Evolutionary conservation across 2,329 filamentous ascomycete species (phyloP).

Genomic region (Leptographium radiaticola): DNA sequence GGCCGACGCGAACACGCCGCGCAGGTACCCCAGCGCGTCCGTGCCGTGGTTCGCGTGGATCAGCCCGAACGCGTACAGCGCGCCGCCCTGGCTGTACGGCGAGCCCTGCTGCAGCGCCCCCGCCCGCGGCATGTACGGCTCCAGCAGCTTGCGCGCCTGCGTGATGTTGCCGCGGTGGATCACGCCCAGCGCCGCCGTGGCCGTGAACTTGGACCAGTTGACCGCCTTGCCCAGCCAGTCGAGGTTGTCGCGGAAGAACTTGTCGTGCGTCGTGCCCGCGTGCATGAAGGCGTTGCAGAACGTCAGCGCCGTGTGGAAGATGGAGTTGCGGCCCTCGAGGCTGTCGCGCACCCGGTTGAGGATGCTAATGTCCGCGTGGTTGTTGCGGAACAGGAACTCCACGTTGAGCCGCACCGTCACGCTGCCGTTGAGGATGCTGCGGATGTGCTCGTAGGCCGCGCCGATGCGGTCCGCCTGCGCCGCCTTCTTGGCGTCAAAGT

Average conservation of each 20-base stretch:
- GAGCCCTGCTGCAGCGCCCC: slow-evolving; percentile 66
- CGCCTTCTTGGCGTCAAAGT: slow-evolving; percentile 8
- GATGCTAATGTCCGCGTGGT: slow-evolving; percentile 82
- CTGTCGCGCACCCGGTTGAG: slow-evolving; percentile 95
- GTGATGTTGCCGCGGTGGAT: slow-evolving; percentile 93
- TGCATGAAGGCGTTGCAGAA: slow-evolving; percentile 99
- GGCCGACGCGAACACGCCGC: slow-evolving; percentile 59
- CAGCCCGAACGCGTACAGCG: slow-evolving; percentile 85
- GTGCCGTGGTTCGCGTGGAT: slow-evolving; percentile 97
- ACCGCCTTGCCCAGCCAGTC: slow-evolving; percentile 98
- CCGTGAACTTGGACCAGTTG: slow-evolving; percentile 99
- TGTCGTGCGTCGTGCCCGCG: slow-evolving; percentile 93
- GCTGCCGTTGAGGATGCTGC: slow-evolving; percentile 66
- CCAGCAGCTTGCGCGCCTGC: slow-evolving; percentile 83
- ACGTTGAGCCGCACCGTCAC: slow-evolving; percentile 92
- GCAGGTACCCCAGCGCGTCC: slow-evolving; percentile 71
- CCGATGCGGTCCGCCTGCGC: slow-evolving; percentile 18
- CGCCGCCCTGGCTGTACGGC: slow-evolving; percentile 90
- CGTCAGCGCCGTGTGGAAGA: slow-evolving; percentile 94
- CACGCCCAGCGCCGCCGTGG: slow-evolving; percentile 88
- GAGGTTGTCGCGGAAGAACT: slow-evolving; percentile 95
- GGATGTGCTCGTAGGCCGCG: slow-evolving; percentile 42
- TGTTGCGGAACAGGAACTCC: slow-evolving; percentile 81
- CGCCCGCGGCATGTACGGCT: slow-evolving; percentile 81
- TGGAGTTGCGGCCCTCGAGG: slow-evolving; percentile 88